Base-by-base conservation (phyloP, 768 basidiomycete species). In the Wakefieldia striispora region DNA sequence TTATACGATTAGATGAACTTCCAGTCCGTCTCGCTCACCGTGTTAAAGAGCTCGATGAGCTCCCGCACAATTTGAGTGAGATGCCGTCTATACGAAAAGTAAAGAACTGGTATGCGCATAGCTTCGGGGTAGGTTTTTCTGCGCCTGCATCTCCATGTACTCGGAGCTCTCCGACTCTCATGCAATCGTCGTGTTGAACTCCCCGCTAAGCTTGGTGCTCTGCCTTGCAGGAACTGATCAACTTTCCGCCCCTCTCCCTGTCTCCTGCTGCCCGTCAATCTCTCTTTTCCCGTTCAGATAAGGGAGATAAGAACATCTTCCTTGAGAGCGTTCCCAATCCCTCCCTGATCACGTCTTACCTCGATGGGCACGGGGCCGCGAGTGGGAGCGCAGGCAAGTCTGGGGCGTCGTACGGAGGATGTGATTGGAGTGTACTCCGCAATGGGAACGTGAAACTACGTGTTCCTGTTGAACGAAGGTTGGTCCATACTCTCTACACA, bases 81-180 rank as follows among this genome's bases (percentile, higher is more conserved):
- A 97, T 97, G 95, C 83, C 87, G 0, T 89, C 88, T 34, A 97
- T 99, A 56, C 82, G 84, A 50, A 94, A 90, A 65, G 91, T 99
- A 51, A 95, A 94, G 74, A 87, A 95, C 62, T 99, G 97, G 97
- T 99, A 99, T 68, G 95, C 95, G 1, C 92, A 98, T 74, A 92
- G 90, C 14, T 98, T 99, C 68, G 91, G 98, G 80, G 95, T 95
- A 45, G 44, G 84, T 56, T 27, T 13, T 12, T 11, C 0, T 9
- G n/a, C 26, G 4, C 10, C 1, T 33, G 41, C 26, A 6, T n/a
- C 16, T 29, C 14, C 29, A 16, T 19, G 14, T 33, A 17, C 23
- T 11, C 16, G 38, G 26, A 43, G 20, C 26, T 17, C 14, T 17
- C 8, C 29, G 17, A 29, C 13, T 40, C 16, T 7, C 40, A 20